Evolutionary conservation across 768 basidiomycete species (phyloP).

Genomic region (Russula emetica): DNA sequence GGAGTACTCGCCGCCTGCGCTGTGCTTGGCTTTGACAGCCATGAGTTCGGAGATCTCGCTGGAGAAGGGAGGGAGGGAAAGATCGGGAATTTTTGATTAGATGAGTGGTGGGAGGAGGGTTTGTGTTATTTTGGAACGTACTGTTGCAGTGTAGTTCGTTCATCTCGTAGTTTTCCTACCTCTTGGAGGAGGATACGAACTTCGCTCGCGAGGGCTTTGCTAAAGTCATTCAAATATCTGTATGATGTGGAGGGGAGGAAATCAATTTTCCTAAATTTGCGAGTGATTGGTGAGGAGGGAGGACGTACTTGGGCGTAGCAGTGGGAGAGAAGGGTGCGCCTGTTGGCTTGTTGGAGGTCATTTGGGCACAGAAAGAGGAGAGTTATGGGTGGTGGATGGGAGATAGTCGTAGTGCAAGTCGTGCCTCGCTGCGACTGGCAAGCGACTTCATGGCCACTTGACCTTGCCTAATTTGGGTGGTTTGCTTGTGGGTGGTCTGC

Average conservation of each 20-base stretch:
- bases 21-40: constrained; percentile 78
- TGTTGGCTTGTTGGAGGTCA: constrained; percentile 12
- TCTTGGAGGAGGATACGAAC: constrained; percentile 59
- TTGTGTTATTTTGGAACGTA: constrained; percentile 33
- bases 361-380: not conserved
- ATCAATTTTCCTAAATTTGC: not conserved
- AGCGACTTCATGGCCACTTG: not conserved
- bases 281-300: not conserved
- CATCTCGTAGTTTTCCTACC: constrained; percentile 57
- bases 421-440: not conserved
- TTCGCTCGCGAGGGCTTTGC: constrained; percentile 57
- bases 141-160: constrained; percentile 55
- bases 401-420: not conserved
- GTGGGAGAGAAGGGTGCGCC: constrained; percentile 12
- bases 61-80: constrained; percentile 1
- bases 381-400: not conserved
- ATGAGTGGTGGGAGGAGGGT: not conserved
- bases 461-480: constrained; percentile 6
- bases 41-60: constrained; percentile 85
- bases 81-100: constrained; percentile 1
- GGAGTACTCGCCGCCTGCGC: constrained; percentile 71
- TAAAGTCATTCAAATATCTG: constrained; percentile 57
- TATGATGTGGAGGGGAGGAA: not conserved
- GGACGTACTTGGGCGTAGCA: constrained; percentile 18
- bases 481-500: no score